Conservation (phyloP, 768 basidiomycete species). For the Tulasnella sp. region DNA sequence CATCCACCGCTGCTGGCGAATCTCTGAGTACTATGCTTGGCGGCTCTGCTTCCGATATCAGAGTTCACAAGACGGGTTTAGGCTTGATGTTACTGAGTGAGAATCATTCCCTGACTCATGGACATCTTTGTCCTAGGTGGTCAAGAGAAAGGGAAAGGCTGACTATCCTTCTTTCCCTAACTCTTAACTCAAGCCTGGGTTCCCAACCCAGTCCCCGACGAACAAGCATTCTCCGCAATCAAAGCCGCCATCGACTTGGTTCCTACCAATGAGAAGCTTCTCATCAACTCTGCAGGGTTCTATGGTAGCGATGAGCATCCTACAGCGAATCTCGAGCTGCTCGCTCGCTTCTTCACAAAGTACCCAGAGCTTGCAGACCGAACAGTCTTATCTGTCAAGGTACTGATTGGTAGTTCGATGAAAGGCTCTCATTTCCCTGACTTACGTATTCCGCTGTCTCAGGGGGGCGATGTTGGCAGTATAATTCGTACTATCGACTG, state of each 20-base stretch:
- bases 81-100: conserved; percentile 22
- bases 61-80: conserved; percentile 3
- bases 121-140: background rate
- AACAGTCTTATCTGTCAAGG: conserved; percentile 44
- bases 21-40: background rate
- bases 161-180: background rate
- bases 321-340: conserved; percentile 40
- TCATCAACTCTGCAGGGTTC: conserved; percentile 48
- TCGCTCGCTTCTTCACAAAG: conserved; percentile 42
- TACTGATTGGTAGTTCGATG: conserved; percentile 23
- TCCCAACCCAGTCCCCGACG: conserved; percentile 49
- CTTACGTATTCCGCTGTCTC: too few species aligned
- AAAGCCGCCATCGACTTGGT: conserved; percentile 41
- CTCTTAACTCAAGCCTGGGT: conserved; percentile 39
- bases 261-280: conserved; percentile 44
- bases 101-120: background rate
- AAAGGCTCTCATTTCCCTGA: too few species aligned
- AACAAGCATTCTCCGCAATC: conserved; percentile 59
- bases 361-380: conserved; percentile 38
- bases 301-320: conserved; percentile 38
- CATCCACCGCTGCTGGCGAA: background rate
- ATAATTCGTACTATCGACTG: conserved; percentile 5
- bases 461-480: conserved; percentile 26
- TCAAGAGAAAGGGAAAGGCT: too few species aligned
- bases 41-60: conserved; percentile 17